Base-by-base conservation (phyloP, 306 rosid genomes). In the Sechiopsis laciniata region DNA sequence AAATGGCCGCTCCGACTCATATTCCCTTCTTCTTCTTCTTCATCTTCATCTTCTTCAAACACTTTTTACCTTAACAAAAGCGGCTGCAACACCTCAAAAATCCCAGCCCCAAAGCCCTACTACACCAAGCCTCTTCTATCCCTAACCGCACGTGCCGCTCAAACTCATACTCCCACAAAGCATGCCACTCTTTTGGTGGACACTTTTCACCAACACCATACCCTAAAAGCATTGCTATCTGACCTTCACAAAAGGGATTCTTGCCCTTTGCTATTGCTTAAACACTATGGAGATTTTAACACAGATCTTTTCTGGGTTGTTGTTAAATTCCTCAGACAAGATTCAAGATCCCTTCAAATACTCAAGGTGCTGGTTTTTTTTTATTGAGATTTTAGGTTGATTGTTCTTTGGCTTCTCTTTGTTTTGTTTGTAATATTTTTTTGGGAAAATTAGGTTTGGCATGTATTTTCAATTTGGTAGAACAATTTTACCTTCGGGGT, bases 211-310 rank as follows among this genome's bases (percentile, higher is more conserved):
- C 74, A 82, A 46, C 88, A 84, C 76, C 77, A 71, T 51, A 74
- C 64, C 51, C 83, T 87, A 78, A 80, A 81, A 55, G 51, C 71
- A 56, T 76, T 88, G 62, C 79, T 90, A 37, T 61, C 42, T 48
- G 82, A 73, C 72, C 89, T 88, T 51, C 51, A 60, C 56, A 74
- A 62, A 63, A 53, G 61, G 4, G 84, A 60, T 65, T 81, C 85
- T 0, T 64, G 77, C 76, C 87, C 94, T 37, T 48, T 82, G 24
- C 74, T 22, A 61, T 35, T 86, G 55, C 91, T 88, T 72, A 10
- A 15, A 12, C 68, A 82, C 37, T 83, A 88, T 66, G 95, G 86
- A 15, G 91, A 90, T 75, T 90, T 91, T 95, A 75, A 79, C 82
- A 78, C 63, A 71, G 82, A 87, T 46, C 81, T 80, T 8, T 88